Conservation (phyloP, 2,329 filamentous ascomycete species). For the Diaporthe aspalathi region DNA sequence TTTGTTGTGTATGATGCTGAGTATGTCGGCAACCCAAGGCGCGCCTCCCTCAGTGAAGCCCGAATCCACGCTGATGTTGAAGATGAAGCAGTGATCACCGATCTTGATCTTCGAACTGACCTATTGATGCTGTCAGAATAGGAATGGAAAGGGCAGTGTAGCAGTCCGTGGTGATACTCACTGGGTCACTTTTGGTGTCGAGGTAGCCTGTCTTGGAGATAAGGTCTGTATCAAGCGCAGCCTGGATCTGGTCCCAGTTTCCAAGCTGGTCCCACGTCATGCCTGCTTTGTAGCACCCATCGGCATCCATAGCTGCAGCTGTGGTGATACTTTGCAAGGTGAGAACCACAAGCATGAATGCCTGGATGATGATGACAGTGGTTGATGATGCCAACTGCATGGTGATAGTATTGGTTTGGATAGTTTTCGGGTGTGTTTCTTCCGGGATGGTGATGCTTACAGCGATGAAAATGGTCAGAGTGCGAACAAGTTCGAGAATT, state of each 20-base stretch:
- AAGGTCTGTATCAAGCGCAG: not conserved
- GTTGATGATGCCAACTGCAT: not conserved
- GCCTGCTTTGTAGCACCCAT: not conserved
- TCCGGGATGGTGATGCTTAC: not conserved
- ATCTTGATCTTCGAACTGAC: not conserved
- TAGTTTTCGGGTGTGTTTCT: not conserved
- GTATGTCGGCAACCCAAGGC: not conserved
- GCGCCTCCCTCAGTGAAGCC: not conserved
- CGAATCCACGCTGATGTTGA: not conserved
- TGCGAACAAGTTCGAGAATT: no score
- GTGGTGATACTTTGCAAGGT: no score
- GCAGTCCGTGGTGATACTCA: not conserved
- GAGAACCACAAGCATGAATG: not conserved
- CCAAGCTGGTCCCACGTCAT: not conserved
- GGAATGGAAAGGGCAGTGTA: no score
- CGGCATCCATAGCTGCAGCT: not conserved
- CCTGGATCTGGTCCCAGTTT: not conserved
- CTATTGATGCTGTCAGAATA: not conserved
- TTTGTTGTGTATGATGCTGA: not conserved
- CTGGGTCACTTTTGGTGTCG: not conserved
- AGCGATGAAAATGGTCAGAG: not conserved
- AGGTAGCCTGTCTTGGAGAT: not conserved
- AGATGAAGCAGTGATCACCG: not conserved
- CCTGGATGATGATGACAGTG: not conserved
- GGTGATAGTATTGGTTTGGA: not conserved